Conservation (phyloP, 2,329 filamentous ascomycete genomes). For the Colletotrichum sp. region DNA sequence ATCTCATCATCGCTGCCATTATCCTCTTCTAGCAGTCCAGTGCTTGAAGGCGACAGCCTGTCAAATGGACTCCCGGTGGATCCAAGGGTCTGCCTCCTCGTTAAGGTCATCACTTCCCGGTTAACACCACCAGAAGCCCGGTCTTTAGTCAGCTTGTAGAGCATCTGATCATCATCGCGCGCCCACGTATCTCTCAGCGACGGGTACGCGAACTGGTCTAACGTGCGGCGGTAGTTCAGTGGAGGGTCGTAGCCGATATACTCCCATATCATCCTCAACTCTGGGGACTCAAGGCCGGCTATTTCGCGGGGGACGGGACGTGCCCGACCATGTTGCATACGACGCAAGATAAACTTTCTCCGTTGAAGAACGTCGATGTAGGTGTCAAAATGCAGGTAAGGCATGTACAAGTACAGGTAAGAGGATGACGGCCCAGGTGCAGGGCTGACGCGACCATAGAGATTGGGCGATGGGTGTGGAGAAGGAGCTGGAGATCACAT, state of each 20-base stretch:
- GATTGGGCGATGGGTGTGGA: conserved; percentile 30
- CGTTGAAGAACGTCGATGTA: conserved; percentile 63
- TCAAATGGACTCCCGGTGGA: conserved; percentile 8
- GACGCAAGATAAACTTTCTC: conserved; percentile 57
- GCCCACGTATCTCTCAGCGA: conserved; percentile 64
- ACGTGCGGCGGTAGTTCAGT: conserved; percentile 64
- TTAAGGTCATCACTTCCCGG: conserved; percentile 19
- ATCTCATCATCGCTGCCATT: conserved; percentile 35
- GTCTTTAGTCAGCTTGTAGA: conserved; percentile 68
- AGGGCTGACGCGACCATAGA: conserved; percentile 12
- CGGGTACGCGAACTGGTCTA: conserved; percentile 70
- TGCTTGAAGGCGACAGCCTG: conserved; percentile 11
- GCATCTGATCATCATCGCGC: conserved; percentile 70
- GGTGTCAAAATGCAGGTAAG: conserved; percentile 70
- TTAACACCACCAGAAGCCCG: conserved; percentile 27
- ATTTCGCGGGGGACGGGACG: conserved; percentile 61
- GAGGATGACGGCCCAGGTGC: neutral
- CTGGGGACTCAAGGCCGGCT: conserved; percentile 59
- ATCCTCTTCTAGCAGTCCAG: conserved; percentile 16
- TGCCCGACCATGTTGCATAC: conserved; percentile 58
- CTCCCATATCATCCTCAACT: conserved; percentile 67
- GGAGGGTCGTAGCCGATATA: conserved; percentile 66
- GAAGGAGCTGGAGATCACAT: conserved; percentile 37
- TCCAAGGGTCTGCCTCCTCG: conserved; percentile 13
- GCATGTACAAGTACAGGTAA: conserved; percentile 58